Evolutionary conservation across 371 early-diverging fungal genomes (phyloP), one percentile per base, ranked within the genome.

Genomic region (Mortierella sp.): DNA sequence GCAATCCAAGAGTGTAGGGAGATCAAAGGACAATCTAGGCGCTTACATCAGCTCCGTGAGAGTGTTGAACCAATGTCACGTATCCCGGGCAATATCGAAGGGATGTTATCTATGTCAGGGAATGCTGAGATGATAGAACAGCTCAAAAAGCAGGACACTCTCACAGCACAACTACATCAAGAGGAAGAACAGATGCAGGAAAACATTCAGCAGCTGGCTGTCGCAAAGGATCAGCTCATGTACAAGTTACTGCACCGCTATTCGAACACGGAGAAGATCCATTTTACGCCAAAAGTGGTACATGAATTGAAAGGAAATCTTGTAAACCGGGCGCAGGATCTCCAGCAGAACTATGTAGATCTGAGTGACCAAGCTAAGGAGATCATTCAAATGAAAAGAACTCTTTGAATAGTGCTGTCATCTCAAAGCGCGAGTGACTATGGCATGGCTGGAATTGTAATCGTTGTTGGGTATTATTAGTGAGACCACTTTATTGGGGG

Each of bases 241-340:
- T 28, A n/a, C 13, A 18, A 56, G 27, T 26, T 73, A 8, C 23
- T 73, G 26, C 45, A 53, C 21, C 64, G 62, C 28, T 56, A 64
- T 28, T 67, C 74, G 39, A 64, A 58, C 39, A 73, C 74, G 6
- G 31, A 47, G 3, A 19, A 73, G 34, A 31, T 61, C 26, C 67
- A 66, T 2, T 60, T 63, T 42, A 60, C 54, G 13, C 68, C 73
- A n/a, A 50, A 55, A 18, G 19, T 38, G 28, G 21, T 60, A 6
- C 55, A 67, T 2, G 41, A 43, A n/a, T 23, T 42, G 34, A 67
- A 67, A 34, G 43, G 56, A 0, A 43, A 45, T 16, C 60, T 68
- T n/a, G 54, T 47, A 2, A 56, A 63, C n/a, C 68, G 46, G 6
- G 13, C 60, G 0, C 19, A n/a, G 8, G 24, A 60, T 9, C 48